A percentile compares a stretch with the other conserved stretches of the same genome.
These are phyloP conservation scores for Vitis hybrid DNA, from an alignment of 177 flowering plant species.

Conservation along the genomic window DNA sequence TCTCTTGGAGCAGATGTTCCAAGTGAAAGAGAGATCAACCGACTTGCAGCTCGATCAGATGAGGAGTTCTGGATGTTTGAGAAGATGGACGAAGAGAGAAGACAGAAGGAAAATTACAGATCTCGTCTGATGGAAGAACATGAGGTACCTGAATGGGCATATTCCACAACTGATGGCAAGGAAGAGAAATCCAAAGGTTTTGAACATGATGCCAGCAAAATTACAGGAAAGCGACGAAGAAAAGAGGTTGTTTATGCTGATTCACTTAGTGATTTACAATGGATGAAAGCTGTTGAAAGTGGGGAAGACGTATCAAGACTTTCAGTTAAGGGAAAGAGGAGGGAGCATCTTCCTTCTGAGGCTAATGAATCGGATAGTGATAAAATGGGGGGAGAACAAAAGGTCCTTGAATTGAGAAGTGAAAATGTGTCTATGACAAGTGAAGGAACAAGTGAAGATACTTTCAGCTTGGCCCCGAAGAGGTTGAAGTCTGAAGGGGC, in stretches of 20 bases:
- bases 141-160: slow-evolving; percentile 98
- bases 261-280: slow-evolving; percentile 74
- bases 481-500: slow-evolving; percentile 28
- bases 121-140: slow-evolving; percentile 94
- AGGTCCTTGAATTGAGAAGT: slow-evolving; percentile 28
- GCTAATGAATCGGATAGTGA: slow-evolving; percentile 28
- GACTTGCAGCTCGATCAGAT: slow-evolving; percentile 89
- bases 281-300: slow-evolving; percentile 87
- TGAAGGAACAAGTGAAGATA: slow-evolving; percentile 54
- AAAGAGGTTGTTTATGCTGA: slow-evolving; percentile 85
- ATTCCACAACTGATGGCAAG: slow-evolving; percentile 35
- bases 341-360: slow-evolving; percentile 25
- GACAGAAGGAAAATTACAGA: slow-evolving; percentile 75
- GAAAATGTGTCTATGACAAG: slow-evolving; percentile 41
- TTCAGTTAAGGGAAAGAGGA: slow-evolving; percentile 38
- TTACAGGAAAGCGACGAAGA: slow-evolving; percentile 74
- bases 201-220: slow-evolving; percentile 25
- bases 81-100: slow-evolving; percentile 95
- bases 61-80: slow-evolving; percentile 95
- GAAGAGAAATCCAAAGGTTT: slow-evolving; percentile 40
- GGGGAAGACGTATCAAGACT: slow-evolving; percentile 53
- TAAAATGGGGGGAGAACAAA: slow-evolving; percentile 22
- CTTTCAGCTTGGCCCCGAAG: slow-evolving; percentile 25
- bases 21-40: slow-evolving; percentile 96
- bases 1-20: slow-evolving; percentile 94